A percentile compares a stretch with the other conserved stretches of the same genome.
phyloP scores from a whole-genome alignment of 495 filamentous ascomycete species.

The Penicillium pulvis region DNA sequence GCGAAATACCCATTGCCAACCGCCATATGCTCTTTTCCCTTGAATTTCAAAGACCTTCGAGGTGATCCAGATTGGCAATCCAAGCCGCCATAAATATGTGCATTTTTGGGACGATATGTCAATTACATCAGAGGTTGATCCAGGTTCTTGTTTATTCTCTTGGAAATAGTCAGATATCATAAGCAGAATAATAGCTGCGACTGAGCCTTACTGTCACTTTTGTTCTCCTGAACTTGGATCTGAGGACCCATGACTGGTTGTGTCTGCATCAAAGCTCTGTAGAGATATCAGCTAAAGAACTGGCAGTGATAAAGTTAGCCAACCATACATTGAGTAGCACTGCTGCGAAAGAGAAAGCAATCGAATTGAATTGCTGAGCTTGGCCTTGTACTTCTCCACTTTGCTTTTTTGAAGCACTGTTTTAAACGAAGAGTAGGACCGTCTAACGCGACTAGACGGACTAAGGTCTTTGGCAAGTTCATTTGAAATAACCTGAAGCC shows the following conservation, averaged over 20 bases:
- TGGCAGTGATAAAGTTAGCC: neutral
- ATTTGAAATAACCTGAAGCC: slow-evolving; percentile 2
- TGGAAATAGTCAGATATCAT: neutral
- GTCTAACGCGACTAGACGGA: neutral
- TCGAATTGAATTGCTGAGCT: slow-evolving; percentile 1
- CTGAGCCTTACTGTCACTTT: neutral
- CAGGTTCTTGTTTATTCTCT: neutral
- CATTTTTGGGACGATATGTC: neutral
- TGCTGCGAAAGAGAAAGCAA: slow-evolving; percentile 14
- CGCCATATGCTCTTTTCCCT: neutral
- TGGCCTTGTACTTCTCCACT: slow-evolving; percentile 7
- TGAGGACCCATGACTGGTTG: neutral
- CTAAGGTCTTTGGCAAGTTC: neutral
- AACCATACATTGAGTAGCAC: slow-evolving; percentile 11
- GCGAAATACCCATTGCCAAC: slow-evolving; percentile 4
- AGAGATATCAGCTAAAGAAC: neutral
- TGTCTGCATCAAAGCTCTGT: slow-evolving; percentile 1
- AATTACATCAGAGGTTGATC: neutral
- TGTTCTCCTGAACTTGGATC: neutral
- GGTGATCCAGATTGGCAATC: neutral
- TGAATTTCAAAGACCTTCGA: neutral
- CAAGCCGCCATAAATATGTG: slow-evolving; percentile 2
- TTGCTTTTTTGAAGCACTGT: slow-evolving; percentile 7
- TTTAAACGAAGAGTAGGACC: slow-evolving; percentile 4
- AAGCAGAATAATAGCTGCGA: neutral